phyloP scores from a whole-genome alignment of 2,329 filamentous ascomycete genomes.

The Diaporthe vaccinii region DNA sequence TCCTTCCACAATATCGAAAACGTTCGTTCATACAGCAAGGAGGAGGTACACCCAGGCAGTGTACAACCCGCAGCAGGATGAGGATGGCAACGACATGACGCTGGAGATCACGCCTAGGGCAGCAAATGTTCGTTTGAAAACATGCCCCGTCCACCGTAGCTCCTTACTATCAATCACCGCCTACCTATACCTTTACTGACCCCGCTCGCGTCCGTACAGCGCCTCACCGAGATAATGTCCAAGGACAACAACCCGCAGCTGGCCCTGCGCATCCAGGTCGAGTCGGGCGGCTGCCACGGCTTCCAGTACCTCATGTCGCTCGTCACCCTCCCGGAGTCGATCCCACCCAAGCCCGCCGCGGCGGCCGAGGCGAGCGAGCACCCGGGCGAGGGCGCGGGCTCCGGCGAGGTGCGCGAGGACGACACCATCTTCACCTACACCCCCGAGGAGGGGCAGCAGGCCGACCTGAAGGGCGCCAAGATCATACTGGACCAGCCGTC shows the following conservation, averaged over 20 bases:
- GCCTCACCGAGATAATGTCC: slow-evolving; percentile 82
- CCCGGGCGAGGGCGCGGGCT: slow-evolving; percentile 48
- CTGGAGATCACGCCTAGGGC: slow-evolving; percentile 89
- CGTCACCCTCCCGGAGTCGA: slow-evolving; percentile 67
- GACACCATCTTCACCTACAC: slow-evolving; percentile 88
- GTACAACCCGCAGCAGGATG: slow-evolving; percentile 82
- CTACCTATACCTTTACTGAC: no score
- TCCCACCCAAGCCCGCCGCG: slow-evolving; percentile 44
- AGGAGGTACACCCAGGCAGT: slow-evolving; percentile 63
- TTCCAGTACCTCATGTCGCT: slow-evolving; percentile 98
- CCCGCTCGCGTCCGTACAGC: slow-evolving; percentile 55
- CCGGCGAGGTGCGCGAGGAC: slow-evolving; percentile 71
- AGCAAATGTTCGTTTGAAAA: no score
- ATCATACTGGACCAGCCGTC: slow-evolving; percentile 91
- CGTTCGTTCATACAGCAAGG: slow-evolving; percentile 53
- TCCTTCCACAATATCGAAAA: not conserved
- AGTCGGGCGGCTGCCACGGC: slow-evolving; percentile 95
- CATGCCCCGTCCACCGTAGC: no score
- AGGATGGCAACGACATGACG: slow-evolving; percentile 86
- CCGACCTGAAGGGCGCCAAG: slow-evolving; percentile 68
- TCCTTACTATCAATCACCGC: no score
- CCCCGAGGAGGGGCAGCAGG: slow-evolving; percentile 57
- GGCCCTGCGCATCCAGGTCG: slow-evolving; percentile 91
- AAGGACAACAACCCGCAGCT: slow-evolving; percentile 82
- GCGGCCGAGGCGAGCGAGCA: slow-evolving; percentile 36